Base-by-base conservation (phyloP, 805 yeast species). In the Tetrapisispora pingtungensis region DNA sequence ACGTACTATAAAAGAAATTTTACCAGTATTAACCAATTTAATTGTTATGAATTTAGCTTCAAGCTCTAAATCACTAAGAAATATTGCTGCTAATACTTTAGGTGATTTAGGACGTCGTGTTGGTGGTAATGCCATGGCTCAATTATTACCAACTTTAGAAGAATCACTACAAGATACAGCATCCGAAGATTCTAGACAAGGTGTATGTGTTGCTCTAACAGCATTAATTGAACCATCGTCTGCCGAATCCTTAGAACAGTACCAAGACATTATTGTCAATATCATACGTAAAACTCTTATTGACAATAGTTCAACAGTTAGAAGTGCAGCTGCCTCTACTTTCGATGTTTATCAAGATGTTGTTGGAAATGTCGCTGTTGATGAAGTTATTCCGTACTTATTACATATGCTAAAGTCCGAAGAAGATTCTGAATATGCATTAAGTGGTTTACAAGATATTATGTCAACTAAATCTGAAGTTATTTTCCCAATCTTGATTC, bases 31-130 rank as follows among this genome's bases (percentile, higher is more conserved):
- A 51, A 84, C 93, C 5, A 75, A 75, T 47, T 75, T 86, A 55
- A 80, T 93, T 57, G 86, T 93, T 47, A 77, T 81, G 53, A 76
- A 87, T 57, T 72, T 93, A 62, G 95, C 96, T 0, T 80, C 88
- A n/a, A 60, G 81, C 8, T 89, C 88, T 49, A 84, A 77, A 38
- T 74, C 73, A 42, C 85, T 87, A 58, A 79, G 96, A 60, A 73
- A 77, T 8, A 90, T 86, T 61, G 96, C 95, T 46, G 97, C 97
- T 28, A 83, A 84, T 45, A 84, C 97, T 0, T 73, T 93, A 49
- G 97, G 97, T 55, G 98, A 93, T 57, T 72, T 89, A 70, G 96
- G 88, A 37, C 85, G 90, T 58, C 77, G 98, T 58, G 96, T 88
- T 45, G 97, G 97, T 48, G 78, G 86, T 26, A 81, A 81, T 54